Base-by-base conservation (phyloP, 2,329 filamentous ascomycete genomes). In the Coniochaeta pulveracea region DNA sequence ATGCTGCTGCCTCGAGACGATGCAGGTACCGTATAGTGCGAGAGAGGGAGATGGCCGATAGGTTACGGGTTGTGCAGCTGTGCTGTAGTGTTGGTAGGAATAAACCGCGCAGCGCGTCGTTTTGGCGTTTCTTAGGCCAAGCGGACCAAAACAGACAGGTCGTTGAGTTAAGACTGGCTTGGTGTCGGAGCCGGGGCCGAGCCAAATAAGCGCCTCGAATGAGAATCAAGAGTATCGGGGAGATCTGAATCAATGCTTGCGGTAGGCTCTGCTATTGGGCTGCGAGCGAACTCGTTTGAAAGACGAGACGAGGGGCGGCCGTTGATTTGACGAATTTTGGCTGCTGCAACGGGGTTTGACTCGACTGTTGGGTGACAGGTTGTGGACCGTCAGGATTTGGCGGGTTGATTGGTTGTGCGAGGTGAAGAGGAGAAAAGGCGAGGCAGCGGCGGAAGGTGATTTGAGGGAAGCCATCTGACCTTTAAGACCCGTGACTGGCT, bases 401-500 rank as follows among this genome's bases (percentile, higher is more conserved):
- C 48, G 47, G 51, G 47, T 49, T 64, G 64, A 68, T 67, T 67
- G 64, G 63, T 58, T 58, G 57, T 62, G 55, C 49, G 52, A 57
- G 53, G 50, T 52, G 54, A 58, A 51, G 50, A 55, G 51, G 55
- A 57, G 55, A 47, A 51, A 48, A 48, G 51, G 49, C 48, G 52
- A 52, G 47, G 48, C 61, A 60, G 62, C 53, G 53, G 59, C 54
- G 28, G 11, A 55, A 62, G 55, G 52, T 68, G 64, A 68, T 66
- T 67, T 66, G 65, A 66, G 58, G 59, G 60, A 14, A 22, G 50
- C 51, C 51, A 47, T 40, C 50, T 55, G 54, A 55, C 54, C 44
- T 53, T 56, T 60, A 58, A 54, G 56, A 55, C 52, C 62, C 15
- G 48, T 68, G 57, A 66, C 58, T 68, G 64, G 64, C 62, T 64